Base-by-base conservation (phyloP, 2,329 filamentous ascomycete species). In the Arthrobotrys conoides region DNA sequence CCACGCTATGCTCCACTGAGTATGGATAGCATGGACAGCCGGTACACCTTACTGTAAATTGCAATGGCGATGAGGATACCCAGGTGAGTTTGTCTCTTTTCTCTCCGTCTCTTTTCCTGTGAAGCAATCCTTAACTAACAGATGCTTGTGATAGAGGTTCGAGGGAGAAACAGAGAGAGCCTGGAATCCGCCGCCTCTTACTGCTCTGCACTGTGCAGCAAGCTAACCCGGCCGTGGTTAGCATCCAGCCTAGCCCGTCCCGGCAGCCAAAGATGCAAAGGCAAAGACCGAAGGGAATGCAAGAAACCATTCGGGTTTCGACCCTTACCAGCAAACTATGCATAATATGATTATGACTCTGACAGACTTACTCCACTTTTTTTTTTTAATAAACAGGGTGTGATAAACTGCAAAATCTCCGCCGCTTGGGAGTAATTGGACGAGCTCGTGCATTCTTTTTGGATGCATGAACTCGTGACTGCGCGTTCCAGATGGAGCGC, bases 371-470 rank as follows among this genome's bases (percentile, higher is more conserved):
- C 51, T 33, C 51, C 51, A 55, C 51, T 55, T 55, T 33, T 55
- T 55, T 55, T 30, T 33, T 36, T 36, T 36, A 1, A 12, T 8
- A 5, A 12, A 36, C 33, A 36, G 4, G 5, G 9, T 36, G 33
- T 36, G 33, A 30, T 30, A 22, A 49, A 49, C 22, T 53, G 49
- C 51, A 57, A 57, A 61, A 61, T 61, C 55, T 61, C 55, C 33
- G 55, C 55, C 20, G 55, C 1, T 5, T 16, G 10, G 10, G 3
- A 22, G 18, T 9, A 49, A 49, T 9, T 5, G 5, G 55, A 18
- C 57, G 57, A 61, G 57, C 57, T 61, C 57, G 57, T 44, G 53
- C 53, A 38, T 36, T 59, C n/a, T n/a, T 59, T 59, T 55, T 33
- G 1, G 38, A 14, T 18, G 18, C 20, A n/a, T 24, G 57, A 41